A percentile compares a stretch with the other conserved stretches of the same genome.
Conservation (phyloP, 768 basidiomycete genomes). For the Hemileccinum impolitum region DNA sequence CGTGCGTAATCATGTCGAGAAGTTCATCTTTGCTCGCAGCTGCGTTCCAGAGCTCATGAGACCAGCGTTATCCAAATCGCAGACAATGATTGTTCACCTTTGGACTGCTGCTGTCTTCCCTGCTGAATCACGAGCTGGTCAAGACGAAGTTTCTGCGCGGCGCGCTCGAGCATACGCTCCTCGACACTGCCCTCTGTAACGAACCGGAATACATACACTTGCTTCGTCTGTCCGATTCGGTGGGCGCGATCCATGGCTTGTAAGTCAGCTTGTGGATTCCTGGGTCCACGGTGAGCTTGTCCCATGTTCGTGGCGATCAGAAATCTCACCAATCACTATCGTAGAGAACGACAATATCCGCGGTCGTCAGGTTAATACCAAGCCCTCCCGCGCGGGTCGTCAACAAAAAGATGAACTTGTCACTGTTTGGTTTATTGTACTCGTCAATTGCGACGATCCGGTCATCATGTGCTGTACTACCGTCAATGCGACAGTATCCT, state of each 20-base stretch:
- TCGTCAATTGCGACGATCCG: slow-evolving; percentile 96
- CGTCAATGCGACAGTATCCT: slow-evolving; percentile 98
- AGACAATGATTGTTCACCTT: slow-evolving; percentile 53
- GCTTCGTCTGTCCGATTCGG: slow-evolving; percentile 95
- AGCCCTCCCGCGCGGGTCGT: slow-evolving; percentile 97
- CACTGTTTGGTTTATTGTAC: slow-evolving; percentile 90
- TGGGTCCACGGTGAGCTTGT: slow-evolving; percentile 28
- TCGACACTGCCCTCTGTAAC: slow-evolving; percentile 95
- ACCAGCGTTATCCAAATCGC: background rate
- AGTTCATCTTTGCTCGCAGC: slow-evolving; percentile 95
- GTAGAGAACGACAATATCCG: slow-evolving; percentile 93
- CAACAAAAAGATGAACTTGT: slow-evolving; percentile 94
- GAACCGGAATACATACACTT: slow-evolving; percentile 97
- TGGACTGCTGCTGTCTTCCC: slow-evolving; percentile 77
- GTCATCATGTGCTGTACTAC: slow-evolving; percentile 93
- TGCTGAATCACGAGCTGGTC: slow-evolving; percentile 98
- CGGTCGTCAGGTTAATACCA: slow-evolving; percentile 93
- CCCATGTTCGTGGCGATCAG: background rate
- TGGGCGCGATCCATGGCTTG: slow-evolving; percentile 99
- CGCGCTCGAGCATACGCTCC: slow-evolving; percentile 91
- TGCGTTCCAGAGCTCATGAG: slow-evolving; percentile 24
- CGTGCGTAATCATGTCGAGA: slow-evolving; percentile 97
- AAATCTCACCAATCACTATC: slow-evolving; percentile 86
- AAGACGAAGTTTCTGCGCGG: slow-evolving; percentile 91
- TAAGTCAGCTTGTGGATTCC: slow-evolving; percentile 98